Evolutionary conservation across 2,329 filamentous ascomycete genomes (phyloP), one percentile per base, ranked within the genome.

Genomic region (Dactylellina cionopaga): DNA sequence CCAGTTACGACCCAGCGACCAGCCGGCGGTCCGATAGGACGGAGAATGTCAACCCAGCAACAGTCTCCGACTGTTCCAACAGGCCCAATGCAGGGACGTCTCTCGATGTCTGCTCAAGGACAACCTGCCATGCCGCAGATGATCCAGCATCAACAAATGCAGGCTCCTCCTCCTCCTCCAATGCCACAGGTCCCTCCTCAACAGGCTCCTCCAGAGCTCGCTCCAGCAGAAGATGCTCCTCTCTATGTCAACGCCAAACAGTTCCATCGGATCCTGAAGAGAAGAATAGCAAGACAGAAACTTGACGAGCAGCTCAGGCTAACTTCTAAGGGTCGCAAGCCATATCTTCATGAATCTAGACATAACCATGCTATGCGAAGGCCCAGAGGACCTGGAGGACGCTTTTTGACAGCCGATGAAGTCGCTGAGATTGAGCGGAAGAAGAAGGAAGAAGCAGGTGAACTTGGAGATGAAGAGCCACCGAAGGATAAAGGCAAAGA

Each of bases 161-260:
- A 75, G 43, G 59, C 60, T 80, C 81, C 84, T 59, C 81, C 82
- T 31, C 80, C 82, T 11, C 81, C 83, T 15, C 81, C 84, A 56
- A 81, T 82, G 43, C 80, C 82, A 9, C 81, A 83, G n/a, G 89
- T 89, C 81, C 86, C 87, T 74, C 88, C 87, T 69, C 86, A 87
- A 46, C 86, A 87, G 2, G 88, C 91, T 74, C 94, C 92, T 0
- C 91, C 92, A 5, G 93, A 97, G 79, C 87, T 95, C 2, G 84
- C 85, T 11, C 86, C 86, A 11, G 88, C 89, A 2, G 95, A 98
- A 80, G 95, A 99, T 79, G 94, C 94, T 0, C 95, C 95, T 0
- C 84, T 99, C 0, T 99, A 99, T 77, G 95, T 99, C 78, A 99
- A 99, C 78, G 95, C 95, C 3, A 99, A 99, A 80, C 95, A 99